Base-by-base conservation (phyloP, 441 rosid species). In the Euphorbia celastroides region DNA sequence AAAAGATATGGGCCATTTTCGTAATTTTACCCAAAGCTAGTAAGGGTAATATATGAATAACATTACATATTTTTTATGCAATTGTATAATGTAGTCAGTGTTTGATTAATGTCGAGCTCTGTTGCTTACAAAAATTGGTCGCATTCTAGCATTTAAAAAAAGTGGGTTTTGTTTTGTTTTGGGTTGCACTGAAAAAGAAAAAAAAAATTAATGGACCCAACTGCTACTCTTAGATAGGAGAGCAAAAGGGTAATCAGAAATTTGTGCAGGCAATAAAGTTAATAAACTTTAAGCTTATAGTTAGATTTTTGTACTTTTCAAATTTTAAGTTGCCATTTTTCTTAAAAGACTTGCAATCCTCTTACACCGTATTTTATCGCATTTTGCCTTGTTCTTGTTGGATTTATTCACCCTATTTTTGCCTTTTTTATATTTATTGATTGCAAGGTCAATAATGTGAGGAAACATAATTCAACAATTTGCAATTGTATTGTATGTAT, bases 321-420 rank as follows among this genome's bases (percentile, higher is more conserved):
- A 17, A 34, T 32, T 58, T 36, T 28, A 17, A 22, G 16, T 36
- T 66, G 52, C 27, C 58, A 27, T 70, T 44, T 66, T 67, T 23
- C 50, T 20, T 7, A 27, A 17, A 31, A 19, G 14, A 13, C 50
- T 57, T 32, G 44, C 32, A 54, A 70, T 77, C 70, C 68, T 23
- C 50, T 59, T 3, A 54, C 16, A 42, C 62, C 28, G 72, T 57
- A 70, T 32, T 69, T 72, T 61, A 69, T 57, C 63, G 51, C 74
- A 36, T 55, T 0, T 72, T 63, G 79, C 85, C 75, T 2, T 72
- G 60, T 74, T 78, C 73, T 69, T 7, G 17, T 72, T 72, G 78
- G 56, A 62, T 56, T 69, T 64, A 44, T 48, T 72, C 54, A 16
- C 25, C 54, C 51, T 31, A 16, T 36, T 65, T 71, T 68, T 58